Conservation (phyloP, 1,284 basidiomycete species). For the Boletus chippewaensis region DNA sequence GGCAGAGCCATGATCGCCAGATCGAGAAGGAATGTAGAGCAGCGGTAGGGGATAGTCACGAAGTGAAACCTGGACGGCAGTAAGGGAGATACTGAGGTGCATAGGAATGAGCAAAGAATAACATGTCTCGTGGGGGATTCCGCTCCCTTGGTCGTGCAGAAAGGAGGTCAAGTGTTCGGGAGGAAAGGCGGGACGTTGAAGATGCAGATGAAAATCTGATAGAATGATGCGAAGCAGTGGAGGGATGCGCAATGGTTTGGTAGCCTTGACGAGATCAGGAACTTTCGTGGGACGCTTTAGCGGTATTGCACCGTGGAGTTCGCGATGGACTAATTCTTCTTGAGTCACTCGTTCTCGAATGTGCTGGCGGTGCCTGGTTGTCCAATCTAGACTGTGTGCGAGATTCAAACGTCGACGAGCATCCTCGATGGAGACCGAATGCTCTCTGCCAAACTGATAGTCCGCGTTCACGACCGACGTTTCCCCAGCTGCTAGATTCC, state of each 20-base stretch:
- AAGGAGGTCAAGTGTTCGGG: constrained; percentile 57
- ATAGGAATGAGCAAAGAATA: constrained; percentile 85
- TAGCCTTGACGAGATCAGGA: constrained; percentile 34
- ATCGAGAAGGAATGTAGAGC: constrained; percentile 49
- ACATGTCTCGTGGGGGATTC: constrained; percentile 63
- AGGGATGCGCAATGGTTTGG: constrained; percentile 42
- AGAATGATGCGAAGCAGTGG: constrained; percentile 74
- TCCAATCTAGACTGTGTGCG: constrained; percentile 80
- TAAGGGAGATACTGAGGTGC: constrained; percentile 68
- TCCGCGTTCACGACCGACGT: constrained; percentile 28
- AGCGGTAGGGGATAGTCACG: constrained; percentile 80
- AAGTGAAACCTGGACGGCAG: constrained; percentile 56
- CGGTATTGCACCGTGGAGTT: constrained; percentile 29
- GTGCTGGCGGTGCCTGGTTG: constrained; percentile 43
- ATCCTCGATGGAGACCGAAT: constrained; percentile 64
- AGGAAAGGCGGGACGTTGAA: constrained; percentile 65
- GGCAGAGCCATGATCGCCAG: constrained; percentile 30
- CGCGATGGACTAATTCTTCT: constrained; percentile 33
- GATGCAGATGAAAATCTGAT: constrained; percentile 50
- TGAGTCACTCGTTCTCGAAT: constrained; percentile 31
- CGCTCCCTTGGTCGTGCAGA: constrained; percentile 62
- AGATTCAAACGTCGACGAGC: constrained; percentile 70
- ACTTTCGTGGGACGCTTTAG: constrained; percentile 28
- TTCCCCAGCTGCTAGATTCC: constrained; percentile 23
- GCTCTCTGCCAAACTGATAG: constrained; percentile 54